Evolutionary conservation across 2,329 filamentous ascomycete species (phyloP).

Genomic region (Graphiopsis chlorocephala): DNA sequence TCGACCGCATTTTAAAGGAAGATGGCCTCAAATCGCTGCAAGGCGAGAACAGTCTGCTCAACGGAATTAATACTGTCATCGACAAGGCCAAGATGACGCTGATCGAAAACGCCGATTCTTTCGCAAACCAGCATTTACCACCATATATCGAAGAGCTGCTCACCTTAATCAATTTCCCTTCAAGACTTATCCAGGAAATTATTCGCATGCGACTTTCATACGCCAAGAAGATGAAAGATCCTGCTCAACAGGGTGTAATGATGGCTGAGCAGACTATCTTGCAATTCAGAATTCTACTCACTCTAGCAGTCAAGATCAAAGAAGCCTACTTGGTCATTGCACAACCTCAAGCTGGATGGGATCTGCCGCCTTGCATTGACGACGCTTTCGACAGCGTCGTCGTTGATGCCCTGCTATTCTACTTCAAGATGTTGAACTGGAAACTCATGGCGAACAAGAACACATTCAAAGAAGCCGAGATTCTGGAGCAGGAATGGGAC

Average conservation of each 20-base stretch:
- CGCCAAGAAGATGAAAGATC: conserved; percentile 92
- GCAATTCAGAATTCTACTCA: conserved; percentile 90
- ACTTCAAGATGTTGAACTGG: conserved; percentile 98
- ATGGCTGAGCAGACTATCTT: conserved; percentile 98
- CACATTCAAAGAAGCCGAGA: conserved; percentile 97
- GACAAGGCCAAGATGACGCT: conserved; percentile 89
- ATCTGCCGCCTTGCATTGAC: conserved; percentile 91
- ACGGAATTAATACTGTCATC: conserved; percentile 80
- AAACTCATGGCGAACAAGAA: conserved; percentile 97
- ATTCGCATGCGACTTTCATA: conserved; percentile 89
- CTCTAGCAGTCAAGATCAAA: conserved; percentile 89
- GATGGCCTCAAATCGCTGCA: conserved; percentile 91
- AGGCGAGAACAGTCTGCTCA: conserved; percentile 78
- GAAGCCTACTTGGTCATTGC: conserved; percentile 81
- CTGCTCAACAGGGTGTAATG: conserved; percentile 84
- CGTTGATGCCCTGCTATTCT: conserved; percentile 90
- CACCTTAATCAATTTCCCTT: conserved; percentile 95
- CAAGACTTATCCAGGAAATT: conserved; percentile 91
- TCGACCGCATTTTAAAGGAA: conserved; percentile 92
- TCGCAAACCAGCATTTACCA: conserved; percentile 84
- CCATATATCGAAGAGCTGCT: conserved; percentile 96
- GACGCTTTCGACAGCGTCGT: conserved; percentile 93
- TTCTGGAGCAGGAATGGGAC: conserved; percentile 96
- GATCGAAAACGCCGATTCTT: conserved; percentile 79
- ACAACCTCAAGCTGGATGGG: conserved; percentile 87